Conservation (phyloP, 495 filamentous ascomycete genomes). For the Aspergillus biplanus region DNA sequence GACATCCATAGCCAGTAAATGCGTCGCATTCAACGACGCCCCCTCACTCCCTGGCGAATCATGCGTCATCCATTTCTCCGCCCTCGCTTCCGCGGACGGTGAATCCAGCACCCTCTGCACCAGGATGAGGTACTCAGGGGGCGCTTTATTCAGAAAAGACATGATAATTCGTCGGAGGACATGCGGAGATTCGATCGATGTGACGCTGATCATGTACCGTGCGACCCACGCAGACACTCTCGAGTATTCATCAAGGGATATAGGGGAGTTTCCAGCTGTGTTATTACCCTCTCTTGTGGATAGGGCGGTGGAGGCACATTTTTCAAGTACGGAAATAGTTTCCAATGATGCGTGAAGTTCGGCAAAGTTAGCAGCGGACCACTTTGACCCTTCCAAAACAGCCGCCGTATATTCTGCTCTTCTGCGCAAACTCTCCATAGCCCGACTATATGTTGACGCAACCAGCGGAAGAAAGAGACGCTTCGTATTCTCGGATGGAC, state of each 20-base stretch:
- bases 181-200: conserved; percentile 32
- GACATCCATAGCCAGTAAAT: conserved; percentile 45
- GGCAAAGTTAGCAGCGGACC: neutral
- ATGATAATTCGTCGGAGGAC: conserved; percentile 35
- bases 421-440: conserved; percentile 23
- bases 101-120: conserved; percentile 30
- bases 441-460: conserved; percentile 24
- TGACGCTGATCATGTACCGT: conserved; percentile 34
- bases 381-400: conserved; percentile 7
- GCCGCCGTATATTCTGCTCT: conserved; percentile 18
- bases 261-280: neutral
- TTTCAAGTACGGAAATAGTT: conserved; percentile 24
- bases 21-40: conserved; percentile 25
- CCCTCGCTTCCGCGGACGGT: conserved; percentile 2
- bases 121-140: conserved; percentile 26
- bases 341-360: conserved; percentile 21
- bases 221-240: conserved; percentile 33
- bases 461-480: conserved; percentile 28
- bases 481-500: conserved; percentile 28
- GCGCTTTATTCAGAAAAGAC: conserved; percentile 36
- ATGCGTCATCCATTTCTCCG: conserved; percentile 10
- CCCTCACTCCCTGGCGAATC: conserved; percentile 7
- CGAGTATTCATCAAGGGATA: conserved; percentile 4
- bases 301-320: conserved; percentile 20
- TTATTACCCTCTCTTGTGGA: neutral